Evolutionary conservation across 2,329 filamentous ascomycete genomes (phyloP), one percentile per base, ranked within the genome.

Genomic region (Parascedosporium putredinis): DNA sequence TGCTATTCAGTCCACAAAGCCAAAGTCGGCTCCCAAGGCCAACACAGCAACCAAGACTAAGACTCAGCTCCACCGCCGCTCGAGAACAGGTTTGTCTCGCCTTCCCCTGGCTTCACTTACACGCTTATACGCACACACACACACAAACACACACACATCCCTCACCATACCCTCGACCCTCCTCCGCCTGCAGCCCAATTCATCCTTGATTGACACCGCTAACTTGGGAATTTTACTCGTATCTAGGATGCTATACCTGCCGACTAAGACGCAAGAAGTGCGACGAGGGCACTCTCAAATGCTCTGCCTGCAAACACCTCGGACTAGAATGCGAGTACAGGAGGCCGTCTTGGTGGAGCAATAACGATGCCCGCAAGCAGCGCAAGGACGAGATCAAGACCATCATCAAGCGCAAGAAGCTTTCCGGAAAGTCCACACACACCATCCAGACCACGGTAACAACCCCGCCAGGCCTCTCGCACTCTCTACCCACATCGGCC

Each of bases 371-470:
- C 62, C 78, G 93, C 58, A 81, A 84, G 59, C 72, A 83, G 51
- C 88, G 96, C 66, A 98, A 97, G 72, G 93, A 97, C 64, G 73
- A 84, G 58, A 95, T 98, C 76, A 98, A 98, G 77, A 84, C 86
- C 68, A 88, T 91, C 67, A 97, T 98, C 75, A 96, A 95, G 80
- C 81, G 84, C 64, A 97, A 93, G 64, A 97, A 97, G 78, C 76
- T 94, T 57, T 83, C 83, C 23, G 91, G 96, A 70, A 95, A 95
- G 79, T 75, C 79, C 48, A 75, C 81, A 48, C 69, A 74, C 59
- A 71, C 70, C 42, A 72, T 79, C 50, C 72, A 75, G 55, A 74
- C 73, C 49, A 72, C 76, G 36, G 33, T 54, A 22, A 18, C 50
- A 9, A 86, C 86, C 50, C 87, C 87, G 55, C 86, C 86, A 8